These are phyloP conservation scores for Suillus paluster DNA, from an alignment of 768 basidiomycete species.

Conservation along the genomic window DNA sequence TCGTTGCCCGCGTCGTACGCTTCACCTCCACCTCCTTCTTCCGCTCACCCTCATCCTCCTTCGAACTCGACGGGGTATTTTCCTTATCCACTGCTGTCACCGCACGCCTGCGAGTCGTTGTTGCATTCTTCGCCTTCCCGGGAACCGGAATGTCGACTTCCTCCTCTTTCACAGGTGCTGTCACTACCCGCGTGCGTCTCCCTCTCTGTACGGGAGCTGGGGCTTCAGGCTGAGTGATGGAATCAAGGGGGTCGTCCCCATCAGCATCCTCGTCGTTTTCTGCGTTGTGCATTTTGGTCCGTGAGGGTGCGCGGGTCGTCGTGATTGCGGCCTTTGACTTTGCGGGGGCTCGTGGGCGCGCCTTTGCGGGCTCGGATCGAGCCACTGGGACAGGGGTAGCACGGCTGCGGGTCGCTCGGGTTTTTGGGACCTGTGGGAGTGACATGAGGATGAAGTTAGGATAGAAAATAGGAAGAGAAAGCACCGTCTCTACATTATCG, in stretches of 20 bases:
- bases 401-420: slow-evolving; percentile 2
- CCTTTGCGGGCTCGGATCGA: slow-evolving; percentile 7
- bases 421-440: neutral
- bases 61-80: slow-evolving; percentile 19
- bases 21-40: slow-evolving; percentile 14
- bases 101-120: slow-evolving; percentile 10
- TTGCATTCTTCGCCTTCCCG: neutral
- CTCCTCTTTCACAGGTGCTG: slow-evolving; percentile 14
- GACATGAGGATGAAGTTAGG: neutral
- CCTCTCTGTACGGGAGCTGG: slow-evolving; percentile 1
- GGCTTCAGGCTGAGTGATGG: slow-evolving; percentile 13
- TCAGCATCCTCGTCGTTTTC: slow-evolving; percentile 8
- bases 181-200: slow-evolving; percentile 8
- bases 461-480: neutral
- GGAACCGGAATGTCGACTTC: slow-evolving; percentile 4
- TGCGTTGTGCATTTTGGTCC: neutral
- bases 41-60: slow-evolving; percentile 12
- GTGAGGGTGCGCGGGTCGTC: slow-evolving; percentile 4
- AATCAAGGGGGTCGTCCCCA: slow-evolving; percentile 15
- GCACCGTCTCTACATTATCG: neutral
- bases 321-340: slow-evolving; percentile 8
- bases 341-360: slow-evolving; percentile 6
- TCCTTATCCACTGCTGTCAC: slow-evolving; percentile 13
- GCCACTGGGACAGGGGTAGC: neutral
- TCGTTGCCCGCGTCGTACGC: slow-evolving; percentile 9